Evolutionary conservation across 352 stramenopile species (phyloP), one percentile per base, ranked within the genome.

Genomic region (Phytophthora hybrid): DNA sequence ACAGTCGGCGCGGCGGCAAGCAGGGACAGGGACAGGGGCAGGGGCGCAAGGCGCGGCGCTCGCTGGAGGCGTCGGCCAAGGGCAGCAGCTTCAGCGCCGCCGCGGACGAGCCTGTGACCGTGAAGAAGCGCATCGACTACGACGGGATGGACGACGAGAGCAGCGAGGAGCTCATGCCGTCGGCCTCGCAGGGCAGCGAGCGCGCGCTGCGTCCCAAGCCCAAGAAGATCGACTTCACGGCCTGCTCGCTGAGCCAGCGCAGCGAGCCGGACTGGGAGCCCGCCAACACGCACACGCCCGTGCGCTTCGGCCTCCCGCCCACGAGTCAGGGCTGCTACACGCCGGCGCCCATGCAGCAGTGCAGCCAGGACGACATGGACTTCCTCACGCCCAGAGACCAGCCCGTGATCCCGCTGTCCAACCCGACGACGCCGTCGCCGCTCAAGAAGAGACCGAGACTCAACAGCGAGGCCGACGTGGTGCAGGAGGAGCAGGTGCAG

Each of bases 331-430:
- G 67, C 21, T 73, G 60, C 16, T 84, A 78, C 34, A 77, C 73
- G 26, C 63, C 70, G 0, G 53, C 80, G 46, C 78, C 81, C 14
- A 76, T 91, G 76, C 89, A 93, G 64, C 88, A 82, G 65, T 94
- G 86, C 80, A 95, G 88, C 59, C 89, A 96, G 60, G 88, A 96
- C 74, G 87, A 93, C 16, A 78, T 95, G 71, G 89, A 96, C 76
- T 96, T 94, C 78, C 82, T 92, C 41, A 96, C 89, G 57, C 89
- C 89, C 18, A 73, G 89, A 64, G 89, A 96, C 71, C 89, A 96
- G 64, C 89, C 89, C 1, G 88, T 96, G 39, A 80, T 95, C 63
- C 88, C 87, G 11, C 73, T 96, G 52, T 96, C 89, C 21, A 89
- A 95, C 55, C 88, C 89, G 9, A 93, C 85, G 57, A 94, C 89